Evolutionary conservation across 192 early-diverging fungal species (phyloP).

Genomic region (Backusella tarrabulga): DNA sequence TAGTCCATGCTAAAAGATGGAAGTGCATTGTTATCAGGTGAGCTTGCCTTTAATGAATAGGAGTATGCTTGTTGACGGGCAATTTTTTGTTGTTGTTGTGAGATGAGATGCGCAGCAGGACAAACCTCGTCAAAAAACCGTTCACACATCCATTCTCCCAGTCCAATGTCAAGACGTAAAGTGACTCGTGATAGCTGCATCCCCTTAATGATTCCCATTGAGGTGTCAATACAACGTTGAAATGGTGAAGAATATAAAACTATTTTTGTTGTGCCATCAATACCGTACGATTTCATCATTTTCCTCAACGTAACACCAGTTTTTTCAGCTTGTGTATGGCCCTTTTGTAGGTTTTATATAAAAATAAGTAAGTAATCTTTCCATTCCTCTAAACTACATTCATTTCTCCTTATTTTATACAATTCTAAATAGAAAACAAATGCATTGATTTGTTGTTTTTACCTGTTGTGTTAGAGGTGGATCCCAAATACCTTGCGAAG

Average conservation of each 20-base stretch:
- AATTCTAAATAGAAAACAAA: background rate
- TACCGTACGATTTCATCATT: conserved; percentile 11
- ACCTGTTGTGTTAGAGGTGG: conserved; percentile 29
- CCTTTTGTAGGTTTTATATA: conserved; percentile 7
- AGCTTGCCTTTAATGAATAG: conserved; percentile 4
- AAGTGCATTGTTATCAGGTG: background rate
- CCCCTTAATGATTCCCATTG: conserved; percentile 28
- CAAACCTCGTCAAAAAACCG: conserved; percentile 34
- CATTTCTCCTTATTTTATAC: background rate
- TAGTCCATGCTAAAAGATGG: conserved; percentile 25
- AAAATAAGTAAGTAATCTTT: background rate
- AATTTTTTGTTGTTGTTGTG: conserved; percentile 26
- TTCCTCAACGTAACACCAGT: conserved; percentile 24
- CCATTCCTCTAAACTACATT: background rate
- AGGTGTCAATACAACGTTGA: conserved; percentile 40
- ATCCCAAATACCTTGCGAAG: conserved; percentile 33
- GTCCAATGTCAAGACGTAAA: conserved; percentile 30
- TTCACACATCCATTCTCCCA: conserved; percentile 42
- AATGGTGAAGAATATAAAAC: conserved; percentile 37
- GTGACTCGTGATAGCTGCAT: conserved; percentile 16
- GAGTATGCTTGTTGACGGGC: conserved; percentile 22
- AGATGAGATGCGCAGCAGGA: conserved; percentile 20
- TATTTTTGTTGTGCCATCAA: conserved; percentile 20
- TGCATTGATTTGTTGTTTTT: background rate
- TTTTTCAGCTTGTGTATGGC: conserved; percentile 27